Base-by-base conservation (phyloP, 805 yeast genomes). In the Candida manassasensis region DNA sequence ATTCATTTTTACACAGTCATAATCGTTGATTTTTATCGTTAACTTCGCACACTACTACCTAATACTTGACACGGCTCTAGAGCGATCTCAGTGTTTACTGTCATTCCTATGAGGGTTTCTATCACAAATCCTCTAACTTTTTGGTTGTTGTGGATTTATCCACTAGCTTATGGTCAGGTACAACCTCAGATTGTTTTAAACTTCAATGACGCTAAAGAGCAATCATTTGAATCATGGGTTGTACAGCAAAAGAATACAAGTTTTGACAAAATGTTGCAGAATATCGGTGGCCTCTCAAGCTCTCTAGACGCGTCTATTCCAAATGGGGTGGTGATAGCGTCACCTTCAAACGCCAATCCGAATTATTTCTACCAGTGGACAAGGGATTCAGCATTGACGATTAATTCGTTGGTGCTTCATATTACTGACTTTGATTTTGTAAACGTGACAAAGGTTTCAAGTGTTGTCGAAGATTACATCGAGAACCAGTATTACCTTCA, bases 311-410 rank as follows among this genome's bases (percentile, higher is more conserved):
- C 44, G 9, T 39, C 36, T 6, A 78, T 80, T 2, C 63, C 75
- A 0, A 48, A 57, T 5, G 97, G 97, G 19, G 84, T 77, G 2
- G 82, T 87, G 4, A 70, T 89, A 44, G 97, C 97, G 1, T 79
- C 93, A 6, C 95, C 96, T 6, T 86, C 95, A 1, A 73, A 57
- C 35, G 4, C 35, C 0, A 44, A 67, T 16, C 97, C 97, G 1
- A 73, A 90, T 58, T 90, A 90, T 58, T 88, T 77, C 50, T 90
- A 73, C 50, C 95, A 84, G 52, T 90, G 97, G 97, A 71, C 77
- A 4, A 71, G 97, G 52, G 97, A 90, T 55, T 78, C 88, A 21
- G 96, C 96, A 0, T 73, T 90, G 34, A 79, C 95, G 0, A 69
- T 82, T 27, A 74, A 75, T 37, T 68, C 94, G 0, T 60, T 90